A percentile compares a stretch with the other conserved stretches of the same genome.
Evolutionary conservation across 495 filamentous ascomycete genomes (phyloP).

Genomic region (Aspergillus wentii): DNA sequence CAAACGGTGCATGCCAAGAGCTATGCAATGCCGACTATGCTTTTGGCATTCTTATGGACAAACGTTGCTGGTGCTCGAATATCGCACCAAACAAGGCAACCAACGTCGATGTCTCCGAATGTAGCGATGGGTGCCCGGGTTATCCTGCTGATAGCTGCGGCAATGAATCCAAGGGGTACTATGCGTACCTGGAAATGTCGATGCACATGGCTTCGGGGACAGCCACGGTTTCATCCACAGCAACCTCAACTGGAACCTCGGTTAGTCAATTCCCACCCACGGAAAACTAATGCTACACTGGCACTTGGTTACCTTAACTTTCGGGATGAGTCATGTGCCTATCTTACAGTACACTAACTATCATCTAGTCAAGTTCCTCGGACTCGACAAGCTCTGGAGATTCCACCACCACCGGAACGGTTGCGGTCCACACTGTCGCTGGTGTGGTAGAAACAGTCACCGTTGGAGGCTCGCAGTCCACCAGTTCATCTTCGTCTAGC

Average conservation of each 20-base stretch:
- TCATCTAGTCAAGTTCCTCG: constrained; percentile 4
- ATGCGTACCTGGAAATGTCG: constrained; percentile 48
- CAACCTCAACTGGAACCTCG: constrained; percentile 21
- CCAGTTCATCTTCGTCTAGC: constrained; percentile 11
- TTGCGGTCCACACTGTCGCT: constrained; percentile 43
- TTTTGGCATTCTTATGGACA: constrained; percentile 60
- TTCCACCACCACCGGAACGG: constrained; percentile 29
- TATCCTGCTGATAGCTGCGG: constrained; percentile 64
- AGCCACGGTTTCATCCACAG: constrained; percentile 19
- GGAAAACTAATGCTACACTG: no score
- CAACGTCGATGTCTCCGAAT: constrained; percentile 34
- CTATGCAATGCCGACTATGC: constrained; percentile 56
- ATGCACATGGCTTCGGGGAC: constrained; percentile 30
- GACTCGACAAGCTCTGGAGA: constrained; percentile 16
- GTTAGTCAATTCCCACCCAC: no score
- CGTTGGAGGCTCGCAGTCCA: constrained; percentile 34
- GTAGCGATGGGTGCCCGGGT: constrained; percentile 59
- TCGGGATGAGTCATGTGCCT: neutral
- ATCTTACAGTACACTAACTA: constrained; percentile 6
- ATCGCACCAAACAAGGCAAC: constrained; percentile 50
- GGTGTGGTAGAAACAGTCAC: constrained; percentile 50
- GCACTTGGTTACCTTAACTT: neutral
- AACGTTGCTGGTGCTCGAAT: constrained; percentile 74
- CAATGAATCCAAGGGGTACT: constrained; percentile 45
- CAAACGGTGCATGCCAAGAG: constrained; percentile 55